These are phyloP conservation scores for Fusarium pseudoanthophilum DNA, from an alignment of 2,329 filamentous ascomycete genomes.

Conservation along the genomic window DNA sequence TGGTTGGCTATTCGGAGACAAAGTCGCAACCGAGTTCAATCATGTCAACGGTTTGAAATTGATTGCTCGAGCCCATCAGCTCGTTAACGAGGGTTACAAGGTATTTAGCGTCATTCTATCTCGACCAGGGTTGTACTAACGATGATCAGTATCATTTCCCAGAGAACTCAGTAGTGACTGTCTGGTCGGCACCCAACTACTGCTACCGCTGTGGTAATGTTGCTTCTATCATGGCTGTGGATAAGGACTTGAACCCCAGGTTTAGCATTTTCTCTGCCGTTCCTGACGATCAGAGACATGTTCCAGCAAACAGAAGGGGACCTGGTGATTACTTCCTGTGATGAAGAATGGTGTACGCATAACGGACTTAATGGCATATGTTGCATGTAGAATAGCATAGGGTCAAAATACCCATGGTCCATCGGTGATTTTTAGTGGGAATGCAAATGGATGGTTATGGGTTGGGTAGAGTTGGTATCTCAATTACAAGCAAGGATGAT, in stretches of 20 bases:
- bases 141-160: constrained; percentile 82
- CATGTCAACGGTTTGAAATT: constrained; percentile 96
- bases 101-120: constrained; percentile 56
- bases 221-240: constrained; percentile 94
- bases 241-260: constrained; percentile 84
- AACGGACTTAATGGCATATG: constrained; percentile 43
- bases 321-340: constrained; percentile 78
- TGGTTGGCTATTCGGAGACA: constrained; percentile 97
- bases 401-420: constrained; percentile 56
- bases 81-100: constrained; percentile 98
- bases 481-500: constrained; percentile 26
- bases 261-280: constrained; percentile 94
- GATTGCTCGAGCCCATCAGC: constrained; percentile 95
- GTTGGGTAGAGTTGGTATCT: constrained; percentile 43
- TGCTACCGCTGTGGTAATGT: constrained; percentile 96
- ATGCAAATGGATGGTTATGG: constrained; percentile 34
- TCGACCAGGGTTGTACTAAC: constrained; percentile 44
- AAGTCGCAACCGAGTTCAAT: constrained; percentile 97
- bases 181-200: constrained; percentile 98
- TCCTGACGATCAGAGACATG: constrained; percentile 84
- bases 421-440: constrained; percentile 47
- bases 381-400: constrained; percentile 56
- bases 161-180: constrained; percentile 94
- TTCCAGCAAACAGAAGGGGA: constrained; percentile 76
- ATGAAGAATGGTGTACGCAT: constrained; percentile 44